Conservation (phyloP, 768 basidiomycete genomes). For the Filobasidium wieringae region DNA sequence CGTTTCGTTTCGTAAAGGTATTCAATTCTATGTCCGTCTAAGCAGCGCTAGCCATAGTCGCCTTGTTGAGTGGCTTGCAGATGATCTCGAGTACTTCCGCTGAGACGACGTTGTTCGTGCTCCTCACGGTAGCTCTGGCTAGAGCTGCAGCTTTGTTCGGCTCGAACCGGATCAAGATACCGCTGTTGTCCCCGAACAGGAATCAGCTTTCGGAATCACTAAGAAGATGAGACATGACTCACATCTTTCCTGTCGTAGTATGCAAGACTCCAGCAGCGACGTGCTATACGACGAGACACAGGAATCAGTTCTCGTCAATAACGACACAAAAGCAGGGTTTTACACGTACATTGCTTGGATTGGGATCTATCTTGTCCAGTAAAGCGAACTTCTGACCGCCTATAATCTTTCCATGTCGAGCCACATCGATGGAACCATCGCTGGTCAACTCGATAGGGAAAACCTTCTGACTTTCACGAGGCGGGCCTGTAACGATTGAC, state of each 20-base stretch:
- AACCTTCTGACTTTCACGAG: constrained; percentile 77
- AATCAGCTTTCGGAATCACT: background rate
- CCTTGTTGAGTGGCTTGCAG: constrained; percentile 35
- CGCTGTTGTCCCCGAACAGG: constrained; percentile 40
- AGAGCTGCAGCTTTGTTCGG: constrained; percentile 95
- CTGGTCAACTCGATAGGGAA: constrained; percentile 65
- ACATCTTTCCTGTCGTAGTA: constrained; percentile 79
- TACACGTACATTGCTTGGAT: constrained; percentile 59
- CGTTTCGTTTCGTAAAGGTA: too few relatives aligned
- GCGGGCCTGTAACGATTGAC: constrained; percentile 46
- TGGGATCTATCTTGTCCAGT: constrained; percentile 78
- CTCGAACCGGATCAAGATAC: constrained; percentile 82
- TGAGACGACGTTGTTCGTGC: constrained; percentile 79
- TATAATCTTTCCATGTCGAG: constrained; percentile 62
- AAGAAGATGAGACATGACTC: constrained; percentile 4
- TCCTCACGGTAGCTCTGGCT: constrained; percentile 83
- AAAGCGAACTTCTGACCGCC: constrained; percentile 65
- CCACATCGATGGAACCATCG: constrained; percentile 59
- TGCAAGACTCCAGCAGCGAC: constrained; percentile 95
- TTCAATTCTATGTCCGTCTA: too few relatives aligned
- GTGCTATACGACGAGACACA: constrained; percentile 34
- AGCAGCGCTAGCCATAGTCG: constrained; percentile 12
- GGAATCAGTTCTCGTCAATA: background rate
- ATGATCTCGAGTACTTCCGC: constrained; percentile 36
- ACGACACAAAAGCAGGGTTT: background rate